phyloP scores from a whole-genome alignment of 352 stramenopile species.

The Globisporangium abappressorium region DNA sequence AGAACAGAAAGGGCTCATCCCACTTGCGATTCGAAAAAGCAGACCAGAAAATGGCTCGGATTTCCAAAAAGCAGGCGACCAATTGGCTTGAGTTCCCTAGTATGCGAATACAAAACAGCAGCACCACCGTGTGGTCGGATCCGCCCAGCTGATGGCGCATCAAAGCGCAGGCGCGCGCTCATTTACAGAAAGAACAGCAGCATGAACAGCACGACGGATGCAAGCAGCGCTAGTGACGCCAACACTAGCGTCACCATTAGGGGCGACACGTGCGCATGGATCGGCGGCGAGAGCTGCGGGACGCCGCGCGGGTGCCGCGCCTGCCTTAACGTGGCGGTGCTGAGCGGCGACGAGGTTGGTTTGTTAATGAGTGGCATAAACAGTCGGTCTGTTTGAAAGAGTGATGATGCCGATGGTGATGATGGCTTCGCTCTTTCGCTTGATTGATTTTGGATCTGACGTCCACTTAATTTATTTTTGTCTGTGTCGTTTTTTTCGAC shows the following conservation, averaged over 20 bases:
- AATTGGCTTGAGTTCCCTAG: neutral
- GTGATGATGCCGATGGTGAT: neutral
- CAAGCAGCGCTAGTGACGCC: neutral
- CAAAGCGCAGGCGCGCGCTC: neutral
- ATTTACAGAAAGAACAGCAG: conserved; percentile 9
- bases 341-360: neutral
- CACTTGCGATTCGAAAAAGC: neutral
- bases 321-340: conserved; percentile 27
- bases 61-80: neutral
- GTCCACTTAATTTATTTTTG: conserved; percentile 14
- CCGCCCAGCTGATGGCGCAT: neutral
- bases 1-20: neutral
- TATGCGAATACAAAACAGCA: too few species aligned
- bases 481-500: neutral
- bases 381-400: neutral
- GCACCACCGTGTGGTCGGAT: neutral
- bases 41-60: neutral
- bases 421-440: neutral
- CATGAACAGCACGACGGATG: conserved; percentile 2
- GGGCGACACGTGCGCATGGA: conserved; percentile 11
- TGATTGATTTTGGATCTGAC: conserved; percentile 2
- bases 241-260: neutral
- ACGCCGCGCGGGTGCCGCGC: conserved; percentile 40
- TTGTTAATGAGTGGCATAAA: neutral
- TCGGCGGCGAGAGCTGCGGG: conserved; percentile 18